phyloP scores from a whole-genome alignment of 164 flowering plant species.

The Vitis rotundifolia region DNA sequence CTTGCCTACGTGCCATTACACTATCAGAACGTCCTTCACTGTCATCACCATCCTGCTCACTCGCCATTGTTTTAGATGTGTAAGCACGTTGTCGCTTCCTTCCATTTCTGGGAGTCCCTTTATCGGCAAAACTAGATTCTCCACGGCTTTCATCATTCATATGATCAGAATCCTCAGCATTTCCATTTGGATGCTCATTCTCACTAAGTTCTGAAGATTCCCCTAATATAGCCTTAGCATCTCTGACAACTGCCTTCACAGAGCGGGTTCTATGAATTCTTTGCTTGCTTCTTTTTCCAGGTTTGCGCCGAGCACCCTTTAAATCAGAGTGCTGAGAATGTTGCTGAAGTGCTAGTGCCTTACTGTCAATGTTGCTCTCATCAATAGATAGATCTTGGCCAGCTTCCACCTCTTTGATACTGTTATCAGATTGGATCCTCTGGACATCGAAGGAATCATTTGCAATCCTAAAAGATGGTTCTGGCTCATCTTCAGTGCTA shows the following conservation, averaged over 20 bases:
- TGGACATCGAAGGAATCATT: slow-evolving; percentile 30
- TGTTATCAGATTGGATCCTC: slow-evolving; percentile 20
- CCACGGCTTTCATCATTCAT: slow-evolving; percentile 21
- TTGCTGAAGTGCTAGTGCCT: slow-evolving; percentile 18
- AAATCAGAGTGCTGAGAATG: slow-evolving; percentile 20
- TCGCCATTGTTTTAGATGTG: slow-evolving; percentile 24
- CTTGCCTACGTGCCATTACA: slow-evolving; percentile 19
- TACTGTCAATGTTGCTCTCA: slow-evolving; percentile 22
- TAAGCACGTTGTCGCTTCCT: slow-evolving; percentile 35
- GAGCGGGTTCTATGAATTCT: slow-evolving; percentile 36
- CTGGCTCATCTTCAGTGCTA: slow-evolving; percentile 18
- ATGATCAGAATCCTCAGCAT: slow-evolving; percentile 25
- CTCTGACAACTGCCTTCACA: slow-evolving; percentile 40
- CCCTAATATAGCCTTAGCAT: slow-evolving; percentile 37
- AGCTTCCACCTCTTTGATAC: slow-evolving; percentile 25
- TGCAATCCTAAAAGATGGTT: slow-evolving; percentile 22
- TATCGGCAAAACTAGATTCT: slow-evolving; percentile 32
- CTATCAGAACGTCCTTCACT: slow-evolving; percentile 43
- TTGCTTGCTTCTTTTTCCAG: slow-evolving; percentile 30
- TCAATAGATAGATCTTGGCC: slow-evolving; percentile 18
- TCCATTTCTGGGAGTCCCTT: slow-evolving; percentile 26
- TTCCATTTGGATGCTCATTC: slow-evolving; percentile 21
- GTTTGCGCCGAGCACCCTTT: slow-evolving; percentile 15
- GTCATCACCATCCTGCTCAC: slow-evolving; percentile 34
- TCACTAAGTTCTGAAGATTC: slow-evolving; percentile 17